Base-by-base conservation (phyloP, 345 rosid species). In the Syzygium aqueum region DNA sequence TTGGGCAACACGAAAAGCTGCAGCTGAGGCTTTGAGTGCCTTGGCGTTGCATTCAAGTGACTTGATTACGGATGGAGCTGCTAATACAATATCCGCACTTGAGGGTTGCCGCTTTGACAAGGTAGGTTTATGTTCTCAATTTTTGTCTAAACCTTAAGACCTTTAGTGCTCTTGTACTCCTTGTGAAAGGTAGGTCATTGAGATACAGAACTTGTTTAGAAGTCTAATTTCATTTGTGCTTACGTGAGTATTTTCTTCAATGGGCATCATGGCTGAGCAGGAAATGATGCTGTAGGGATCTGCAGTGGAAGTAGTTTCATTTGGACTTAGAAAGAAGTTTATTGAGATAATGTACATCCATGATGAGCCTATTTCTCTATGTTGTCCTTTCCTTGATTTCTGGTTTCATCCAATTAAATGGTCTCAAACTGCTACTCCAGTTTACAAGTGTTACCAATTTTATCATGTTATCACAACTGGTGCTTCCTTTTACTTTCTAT, bases 1-100 rank as follows among this genome's bases (percentile, higher is more conserved):
- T 92, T 98, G 99, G 99, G 97, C 93, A 10, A 96, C 98, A 46
- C 96, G 99, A 23, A 98, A 98, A 90, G 99, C 99, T 87, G 98
- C 99, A 85, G 95, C 98, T 87, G 99, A 98, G 91, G 90, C 97
- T 78, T 90, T 98, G 90, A 93, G 65, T 91, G 90, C 97, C 87
- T 84, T 98, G 87, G 99, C 96, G 50, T 88, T 92, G 89, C 97
- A 96, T 93, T 98, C 99, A 86, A 95, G 94, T 88, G 61, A 88
- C 91, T 90, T 96, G 91, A 87, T 96, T 53, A 87, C 93, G 78
- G 99, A 96, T 85, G 93, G 88, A 87, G 89, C 93, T 73, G 93
- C 94, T 88, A 94, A 96, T 85, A 98, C 97, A 1, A 85, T 98
- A 85, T 90, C 94, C 14, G 90, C 89, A 78, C 98, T 96, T 84